Conservation (phyloP, 2,329 filamentous ascomycete species). For the Microdochium bolleyi region DNA sequence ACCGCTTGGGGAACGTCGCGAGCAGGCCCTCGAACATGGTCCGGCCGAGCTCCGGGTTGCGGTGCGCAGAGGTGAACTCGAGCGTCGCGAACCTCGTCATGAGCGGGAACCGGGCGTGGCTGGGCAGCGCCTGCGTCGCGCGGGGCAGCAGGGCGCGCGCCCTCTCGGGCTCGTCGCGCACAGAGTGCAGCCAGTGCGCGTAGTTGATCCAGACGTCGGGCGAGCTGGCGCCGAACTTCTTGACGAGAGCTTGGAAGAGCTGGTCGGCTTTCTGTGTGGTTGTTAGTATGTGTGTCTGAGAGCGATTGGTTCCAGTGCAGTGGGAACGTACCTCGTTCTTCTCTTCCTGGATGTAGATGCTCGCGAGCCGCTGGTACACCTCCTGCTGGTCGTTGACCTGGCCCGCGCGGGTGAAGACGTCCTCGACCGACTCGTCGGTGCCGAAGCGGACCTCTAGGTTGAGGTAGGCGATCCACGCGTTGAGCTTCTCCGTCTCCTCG, state of each 20-base stretch:
- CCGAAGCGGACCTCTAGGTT: conserved; percentile 92
- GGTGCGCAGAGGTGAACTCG: conserved; percentile 78
- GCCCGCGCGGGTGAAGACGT: conserved; percentile 85
- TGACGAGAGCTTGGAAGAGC: conserved; percentile 78
- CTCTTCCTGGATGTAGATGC: conserved; percentile 88
- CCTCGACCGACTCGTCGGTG: conserved; percentile 71
- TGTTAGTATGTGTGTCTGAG: conserved; percentile 15
- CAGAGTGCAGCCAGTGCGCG: conserved; percentile 82
- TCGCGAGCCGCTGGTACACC: conserved; percentile 80
- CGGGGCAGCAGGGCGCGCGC: conserved; percentile 73
- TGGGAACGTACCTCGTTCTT: conserved; percentile 65
- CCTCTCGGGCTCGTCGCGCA: conserved; percentile 59
- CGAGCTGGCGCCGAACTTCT: conserved; percentile 78
- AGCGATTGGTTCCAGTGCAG: too few species aligned
- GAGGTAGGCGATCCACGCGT: conserved; percentile 89
- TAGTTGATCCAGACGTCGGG: conserved; percentile 90
- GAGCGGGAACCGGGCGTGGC: conserved; percentile 59
- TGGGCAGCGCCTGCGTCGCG: conserved; percentile 73
- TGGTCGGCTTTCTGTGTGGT: conserved; percentile 68
- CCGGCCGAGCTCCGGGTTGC: conserved; percentile 82
- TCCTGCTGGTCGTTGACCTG: conserved; percentile 90
- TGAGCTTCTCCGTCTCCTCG: conserved; percentile 87
- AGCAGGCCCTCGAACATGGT: conserved; percentile 91
- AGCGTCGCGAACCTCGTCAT: conserved; percentile 85
- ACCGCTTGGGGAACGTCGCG: conserved; percentile 76